Evolutionary conservation across 805 yeast species (phyloP).

Genomic region (Metschnikowia orientalis): DNA sequence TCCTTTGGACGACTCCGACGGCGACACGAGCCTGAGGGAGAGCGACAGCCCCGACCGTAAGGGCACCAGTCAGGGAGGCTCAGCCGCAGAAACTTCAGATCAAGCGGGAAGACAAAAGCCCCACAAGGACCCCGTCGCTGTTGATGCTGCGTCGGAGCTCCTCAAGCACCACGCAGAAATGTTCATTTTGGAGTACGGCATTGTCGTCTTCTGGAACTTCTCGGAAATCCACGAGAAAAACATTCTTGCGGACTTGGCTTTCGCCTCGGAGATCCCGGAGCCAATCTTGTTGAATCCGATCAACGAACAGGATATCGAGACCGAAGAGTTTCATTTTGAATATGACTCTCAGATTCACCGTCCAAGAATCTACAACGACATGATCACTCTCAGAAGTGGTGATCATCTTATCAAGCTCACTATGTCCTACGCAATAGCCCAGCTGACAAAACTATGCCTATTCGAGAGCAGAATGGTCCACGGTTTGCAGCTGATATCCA

Average conservation of each 20-base stretch:
- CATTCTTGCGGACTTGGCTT: slow-evolving; percentile 84
- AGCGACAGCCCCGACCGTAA: slow-evolving; percentile 9
- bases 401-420: slow-evolving; percentile 91
- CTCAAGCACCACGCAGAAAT: slow-evolving; percentile 73
- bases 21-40: slow-evolving; percentile 17
- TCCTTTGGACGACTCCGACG: slow-evolving; percentile 12
- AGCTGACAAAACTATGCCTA: slow-evolving; percentile 83
- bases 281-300: slow-evolving; percentile 65
- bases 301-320: slow-evolving; percentile 86
- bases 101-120: background rate
- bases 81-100: background rate
- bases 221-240: slow-evolving; percentile 90
- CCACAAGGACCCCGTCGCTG: slow-evolving; percentile 1
- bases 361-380: slow-evolving; percentile 84
- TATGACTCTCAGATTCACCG: slow-evolving; percentile 59
- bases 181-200: slow-evolving; percentile 88
- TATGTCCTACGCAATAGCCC: slow-evolving; percentile 95
- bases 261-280: slow-evolving; percentile 46
- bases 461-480: slow-evolving; percentile 91
- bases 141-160: slow-evolving; percentile 35
- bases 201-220: slow-evolving; percentile 97
- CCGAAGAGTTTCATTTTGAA: slow-evolving; percentile 79
- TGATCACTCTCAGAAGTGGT: slow-evolving; percentile 84
- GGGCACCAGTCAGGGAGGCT: slow-evolving; percentile 6
- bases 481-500: slow-evolving; percentile 78